These are phyloP conservation scores for Drechslerella coelobrocha DNA, from an alignment of 2,329 filamentous ascomycete genomes.

Conservation along the genomic window DNA sequence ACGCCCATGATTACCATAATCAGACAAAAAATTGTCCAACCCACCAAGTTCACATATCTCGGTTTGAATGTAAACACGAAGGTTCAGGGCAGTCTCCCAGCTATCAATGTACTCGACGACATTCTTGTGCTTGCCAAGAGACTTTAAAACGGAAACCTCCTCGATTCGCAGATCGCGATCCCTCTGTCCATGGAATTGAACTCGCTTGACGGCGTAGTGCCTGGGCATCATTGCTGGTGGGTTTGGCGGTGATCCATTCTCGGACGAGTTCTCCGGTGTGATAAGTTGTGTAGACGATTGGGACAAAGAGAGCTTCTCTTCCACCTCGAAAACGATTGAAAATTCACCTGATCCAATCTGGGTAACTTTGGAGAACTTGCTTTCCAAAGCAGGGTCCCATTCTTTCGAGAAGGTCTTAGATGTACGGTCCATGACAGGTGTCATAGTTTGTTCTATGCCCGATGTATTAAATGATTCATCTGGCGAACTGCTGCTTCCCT, in stretches of 20 bases:
- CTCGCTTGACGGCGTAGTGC: slow-evolving; percentile 92
- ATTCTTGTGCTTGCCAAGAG: slow-evolving; percentile 81
- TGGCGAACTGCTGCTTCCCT: slow-evolving; percentile 56
- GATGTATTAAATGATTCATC: slow-evolving; percentile 64
- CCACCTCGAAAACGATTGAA: slow-evolving; percentile 86
- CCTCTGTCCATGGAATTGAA: slow-evolving; percentile 76
- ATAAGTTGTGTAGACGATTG: slow-evolving; percentile 60
- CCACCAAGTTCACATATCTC: slow-evolving; percentile 96
- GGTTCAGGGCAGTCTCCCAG: slow-evolving; percentile 77
- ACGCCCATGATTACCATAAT: slow-evolving; percentile 80
- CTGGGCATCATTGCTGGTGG: slow-evolving; percentile 62
- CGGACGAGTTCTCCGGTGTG: slow-evolving; percentile 61
- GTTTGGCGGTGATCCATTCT: slow-evolving; percentile 63
- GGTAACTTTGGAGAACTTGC: slow-evolving; percentile 77
- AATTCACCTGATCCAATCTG: slow-evolving; percentile 88
- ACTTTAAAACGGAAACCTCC: slow-evolving; percentile 79
- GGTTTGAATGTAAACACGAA: slow-evolving; percentile 91
- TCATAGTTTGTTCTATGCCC: slow-evolving; percentile 66
- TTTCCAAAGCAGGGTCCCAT: slow-evolving; percentile 66
- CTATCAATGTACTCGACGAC: slow-evolving; percentile 81
- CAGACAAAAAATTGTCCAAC: slow-evolving; percentile 81
- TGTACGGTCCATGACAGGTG: slow-evolving; percentile 72
- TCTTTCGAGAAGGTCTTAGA: slow-evolving; percentile 64
- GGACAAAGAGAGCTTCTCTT: slow-evolving; percentile 59
- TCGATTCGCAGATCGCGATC: slow-evolving; percentile 84